phyloP scores from a whole-genome alignment of 2,329 filamentous ascomycete species.

The Aspergillus candidus region DNA sequence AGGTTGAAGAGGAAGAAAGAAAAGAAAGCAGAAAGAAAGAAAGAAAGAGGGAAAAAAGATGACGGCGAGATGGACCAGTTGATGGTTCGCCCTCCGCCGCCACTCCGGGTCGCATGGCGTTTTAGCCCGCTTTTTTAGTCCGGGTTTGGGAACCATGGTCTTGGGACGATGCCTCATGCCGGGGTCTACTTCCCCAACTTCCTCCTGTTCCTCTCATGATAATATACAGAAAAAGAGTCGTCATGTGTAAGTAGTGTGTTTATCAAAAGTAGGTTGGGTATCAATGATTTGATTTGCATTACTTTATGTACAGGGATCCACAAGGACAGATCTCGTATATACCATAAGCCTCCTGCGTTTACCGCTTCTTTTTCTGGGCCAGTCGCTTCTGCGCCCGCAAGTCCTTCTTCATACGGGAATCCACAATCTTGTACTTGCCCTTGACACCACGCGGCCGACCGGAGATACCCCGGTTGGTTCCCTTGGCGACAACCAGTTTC shows the following conservation, averaged over 20 bases:
- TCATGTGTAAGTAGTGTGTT: too few relatives aligned
- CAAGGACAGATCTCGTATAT: background rate
- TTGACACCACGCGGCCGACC: conserved; percentile 87
- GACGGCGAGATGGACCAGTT: conserved; percentile 1
- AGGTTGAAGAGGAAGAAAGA: conserved; percentile 5
- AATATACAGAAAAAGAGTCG: too few relatives aligned
- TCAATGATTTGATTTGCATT: conserved; percentile 7
- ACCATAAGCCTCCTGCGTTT: conserved; percentile 17
- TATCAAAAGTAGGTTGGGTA: conserved; percentile 12
- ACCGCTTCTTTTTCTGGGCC: conserved; percentile 61
- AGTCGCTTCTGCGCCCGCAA: conserved; percentile 76
- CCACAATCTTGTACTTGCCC: conserved; percentile 96
- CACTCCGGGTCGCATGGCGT: conserved; percentile 8
- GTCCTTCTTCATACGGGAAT: conserved; percentile 94
- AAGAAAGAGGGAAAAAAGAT: conserved; percentile 6
- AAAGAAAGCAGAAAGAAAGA: conserved; percentile 6
- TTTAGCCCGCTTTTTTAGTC: conserved; percentile 4
- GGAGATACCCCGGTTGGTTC: conserved; percentile 75
- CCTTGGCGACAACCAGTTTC: conserved; percentile 82
- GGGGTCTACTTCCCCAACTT: too few relatives aligned
- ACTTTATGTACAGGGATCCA: background rate
- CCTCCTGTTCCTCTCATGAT: too few relatives aligned
- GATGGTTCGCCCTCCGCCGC: conserved; percentile 6
- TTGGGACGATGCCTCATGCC: too few relatives aligned
- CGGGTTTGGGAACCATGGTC: background rate